Percentiles rank a stretch among this genome's conserved stretches.
Conservation (phyloP, 2,329 filamentous ascomycete genomes). For the Neopestalotiopsis sp. region DNA sequence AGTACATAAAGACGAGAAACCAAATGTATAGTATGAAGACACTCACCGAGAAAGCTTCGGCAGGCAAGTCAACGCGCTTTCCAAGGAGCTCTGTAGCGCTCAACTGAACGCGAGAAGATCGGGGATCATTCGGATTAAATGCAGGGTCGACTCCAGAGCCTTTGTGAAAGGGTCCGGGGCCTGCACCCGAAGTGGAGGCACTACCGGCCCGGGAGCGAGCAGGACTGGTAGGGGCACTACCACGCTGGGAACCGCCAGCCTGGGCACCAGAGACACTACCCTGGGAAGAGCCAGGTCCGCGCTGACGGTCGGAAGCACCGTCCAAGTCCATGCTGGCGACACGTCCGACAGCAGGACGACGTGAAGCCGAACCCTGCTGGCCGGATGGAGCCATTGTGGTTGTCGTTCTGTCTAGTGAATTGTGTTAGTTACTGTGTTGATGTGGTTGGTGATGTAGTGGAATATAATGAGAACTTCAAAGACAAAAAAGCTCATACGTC, state of each 20-base stretch:
- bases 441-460: too few relatives aligned
- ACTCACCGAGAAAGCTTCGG: slow-evolving; percentile 58
- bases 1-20: slow-evolving; percentile 17
- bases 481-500: background rate
- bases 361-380: slow-evolving; percentile 13
- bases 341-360: slow-evolving; percentile 18
- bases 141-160: slow-evolving; percentile 26
- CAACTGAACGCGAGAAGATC: background rate
- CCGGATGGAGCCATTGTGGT: slow-evolving; percentile 15
- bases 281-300: slow-evolving; percentile 5
- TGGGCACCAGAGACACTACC: slow-evolving; percentile 5
- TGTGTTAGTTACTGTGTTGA: background rate
- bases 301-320: slow-evolving; percentile 25
- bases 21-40: background rate
- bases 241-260: slow-evolving; percentile 15
- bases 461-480: too few relatives aligned
- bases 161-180: slow-evolving; percentile 11
- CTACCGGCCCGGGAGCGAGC: slow-evolving; percentile 16
- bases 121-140: slow-evolving; percentile 30
- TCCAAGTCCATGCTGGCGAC: slow-evolving; percentile 25
- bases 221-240: slow-evolving; percentile 6
- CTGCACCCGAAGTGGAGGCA: slow-evolving; percentile 4
- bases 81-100: slow-evolving; percentile 36
- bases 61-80: slow-evolving; percentile 61
- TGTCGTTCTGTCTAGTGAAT: background rate